phyloP scores from a whole-genome alignment of 345 rosid genomes.

The Barbarea vulgaris region DNA sequence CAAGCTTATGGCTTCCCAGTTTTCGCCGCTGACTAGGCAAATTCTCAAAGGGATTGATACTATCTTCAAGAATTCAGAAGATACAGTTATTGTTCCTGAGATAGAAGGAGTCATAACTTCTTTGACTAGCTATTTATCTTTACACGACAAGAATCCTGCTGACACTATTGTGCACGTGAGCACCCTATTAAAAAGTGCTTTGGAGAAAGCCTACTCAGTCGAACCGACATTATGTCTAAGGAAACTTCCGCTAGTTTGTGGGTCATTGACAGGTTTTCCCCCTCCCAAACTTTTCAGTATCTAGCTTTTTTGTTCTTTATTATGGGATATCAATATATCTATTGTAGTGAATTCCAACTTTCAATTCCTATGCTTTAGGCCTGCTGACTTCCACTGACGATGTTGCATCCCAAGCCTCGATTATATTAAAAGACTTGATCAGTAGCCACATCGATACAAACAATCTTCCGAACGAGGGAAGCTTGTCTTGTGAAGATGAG shows the following conservation, averaged over 20 bases:
- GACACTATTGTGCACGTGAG: constrained; percentile 66
- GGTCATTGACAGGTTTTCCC: constrained; percentile 61
- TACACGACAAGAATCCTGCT: constrained; percentile 54
- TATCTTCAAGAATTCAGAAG: constrained; percentile 50
- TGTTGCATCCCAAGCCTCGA: constrained; percentile 62
- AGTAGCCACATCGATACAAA: constrained; percentile 45
- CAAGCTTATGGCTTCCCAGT: constrained; percentile 54
- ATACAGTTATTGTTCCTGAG: constrained; percentile 48
- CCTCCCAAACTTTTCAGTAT: background rate
- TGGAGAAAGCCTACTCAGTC: constrained; percentile 51
- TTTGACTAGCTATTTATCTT: constrained; percentile 60
- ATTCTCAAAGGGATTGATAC: constrained; percentile 60
- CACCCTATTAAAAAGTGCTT: constrained; percentile 52
- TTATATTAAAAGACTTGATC: constrained; percentile 65
- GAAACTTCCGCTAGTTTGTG: constrained; percentile 56
- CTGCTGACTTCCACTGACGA: constrained; percentile 58
- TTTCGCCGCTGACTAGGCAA: constrained; percentile 63
- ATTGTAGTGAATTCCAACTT: background rate
- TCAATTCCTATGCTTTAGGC: constrained; percentile 48
- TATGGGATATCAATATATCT: background rate
- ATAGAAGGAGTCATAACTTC: constrained; percentile 51
- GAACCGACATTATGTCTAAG: constrained; percentile 51
- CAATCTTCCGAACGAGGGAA: constrained; percentile 37
- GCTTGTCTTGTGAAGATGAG: constrained; percentile 46
- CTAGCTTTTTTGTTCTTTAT: constrained; percentile 3